Conservation (phyloP, 257 asterid species). For the Mitragyna speciosa region DNA sequence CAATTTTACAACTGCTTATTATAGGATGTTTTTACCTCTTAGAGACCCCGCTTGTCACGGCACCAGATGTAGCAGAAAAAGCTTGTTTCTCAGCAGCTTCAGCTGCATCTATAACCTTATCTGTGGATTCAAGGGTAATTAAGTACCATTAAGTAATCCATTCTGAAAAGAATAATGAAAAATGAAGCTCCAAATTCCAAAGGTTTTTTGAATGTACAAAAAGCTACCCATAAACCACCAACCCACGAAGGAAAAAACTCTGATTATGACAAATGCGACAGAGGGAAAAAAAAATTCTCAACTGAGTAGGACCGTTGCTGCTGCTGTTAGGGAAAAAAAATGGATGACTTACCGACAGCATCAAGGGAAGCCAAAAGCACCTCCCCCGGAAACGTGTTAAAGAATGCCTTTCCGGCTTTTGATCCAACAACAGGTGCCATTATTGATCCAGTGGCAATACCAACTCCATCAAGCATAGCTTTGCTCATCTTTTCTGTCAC, state of each 20-base stretch:
- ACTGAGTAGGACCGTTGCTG: too few species aligned
- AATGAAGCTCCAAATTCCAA: background rate
- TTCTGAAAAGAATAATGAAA: background rate
- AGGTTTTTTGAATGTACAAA: background rate
- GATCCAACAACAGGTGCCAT: slow-evolving; percentile 63
- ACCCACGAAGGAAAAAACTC: too few species aligned
- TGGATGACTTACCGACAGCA: slow-evolving; percentile 60
- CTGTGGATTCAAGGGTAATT: slow-evolving; percentile 29
- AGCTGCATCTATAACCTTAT: slow-evolving; percentile 74
- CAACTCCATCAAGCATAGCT: slow-evolving; percentile 68
- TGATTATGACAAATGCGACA: background rate
- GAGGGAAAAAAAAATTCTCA: background rate
- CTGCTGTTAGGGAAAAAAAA: too few species aligned
- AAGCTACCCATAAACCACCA: too few species aligned
- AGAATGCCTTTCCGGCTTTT: slow-evolving; percentile 59
- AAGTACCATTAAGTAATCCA: background rate
- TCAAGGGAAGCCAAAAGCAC: slow-evolving; percentile 83
- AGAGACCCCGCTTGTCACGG: slow-evolving; percentile 61
- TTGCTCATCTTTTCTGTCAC: slow-evolving; percentile 84
- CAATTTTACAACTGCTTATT: background rate
- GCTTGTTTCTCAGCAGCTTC: slow-evolving; percentile 90
- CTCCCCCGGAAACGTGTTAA: slow-evolving; percentile 71
- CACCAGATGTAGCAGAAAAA: slow-evolving; percentile 66
- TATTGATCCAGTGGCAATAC: slow-evolving; percentile 62
- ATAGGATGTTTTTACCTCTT: slow-evolving; percentile 35